Evolutionary conservation across 371 early-diverging fungal species (phyloP).

Genomic region (Syncephalastrum racemosum): DNA sequence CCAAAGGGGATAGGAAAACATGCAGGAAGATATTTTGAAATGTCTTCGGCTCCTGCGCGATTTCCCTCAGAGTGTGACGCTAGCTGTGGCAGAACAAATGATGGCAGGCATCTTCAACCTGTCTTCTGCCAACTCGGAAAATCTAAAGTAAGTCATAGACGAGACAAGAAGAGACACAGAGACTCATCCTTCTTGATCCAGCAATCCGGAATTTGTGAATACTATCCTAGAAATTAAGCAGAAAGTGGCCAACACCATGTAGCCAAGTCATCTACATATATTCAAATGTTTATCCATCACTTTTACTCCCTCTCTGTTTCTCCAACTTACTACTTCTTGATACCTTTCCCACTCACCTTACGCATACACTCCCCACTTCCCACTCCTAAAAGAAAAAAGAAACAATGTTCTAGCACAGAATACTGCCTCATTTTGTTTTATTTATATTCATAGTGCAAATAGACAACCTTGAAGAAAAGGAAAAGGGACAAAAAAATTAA

Average conservation of each 20-base stretch:
- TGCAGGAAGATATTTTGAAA: constrained; percentile 62
- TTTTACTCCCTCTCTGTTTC: no score
- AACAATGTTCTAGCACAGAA: no score
- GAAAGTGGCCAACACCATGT: constrained; percentile 42
- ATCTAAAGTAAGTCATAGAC: constrained; percentile 36
- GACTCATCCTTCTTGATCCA: constrained; percentile 6
- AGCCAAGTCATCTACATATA: neutral
- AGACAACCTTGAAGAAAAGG: no score
- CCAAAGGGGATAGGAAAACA: constrained; percentile 36
- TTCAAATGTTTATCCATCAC: no score
- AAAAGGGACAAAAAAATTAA: no score
- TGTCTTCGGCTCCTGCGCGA: constrained; percentile 61
- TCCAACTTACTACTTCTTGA: no score
- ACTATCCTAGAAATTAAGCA: constrained; percentile 50
- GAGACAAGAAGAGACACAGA: neutral
- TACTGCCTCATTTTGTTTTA: no score
- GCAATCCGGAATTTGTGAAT: constrained; percentile 46
- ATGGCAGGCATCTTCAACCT: constrained; percentile 78
- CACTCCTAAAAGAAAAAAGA: no score
- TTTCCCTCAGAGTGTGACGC: constrained; percentile 66
- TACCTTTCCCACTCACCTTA: no score
- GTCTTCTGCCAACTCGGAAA: constrained; percentile 47
- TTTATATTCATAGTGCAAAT: no score
- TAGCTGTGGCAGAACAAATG: constrained; percentile 73
- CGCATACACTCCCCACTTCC: no score